Evolutionary conservation across 1,139 yeast species (phyloP).

Genomic region (Taphrina pruni): DNA sequence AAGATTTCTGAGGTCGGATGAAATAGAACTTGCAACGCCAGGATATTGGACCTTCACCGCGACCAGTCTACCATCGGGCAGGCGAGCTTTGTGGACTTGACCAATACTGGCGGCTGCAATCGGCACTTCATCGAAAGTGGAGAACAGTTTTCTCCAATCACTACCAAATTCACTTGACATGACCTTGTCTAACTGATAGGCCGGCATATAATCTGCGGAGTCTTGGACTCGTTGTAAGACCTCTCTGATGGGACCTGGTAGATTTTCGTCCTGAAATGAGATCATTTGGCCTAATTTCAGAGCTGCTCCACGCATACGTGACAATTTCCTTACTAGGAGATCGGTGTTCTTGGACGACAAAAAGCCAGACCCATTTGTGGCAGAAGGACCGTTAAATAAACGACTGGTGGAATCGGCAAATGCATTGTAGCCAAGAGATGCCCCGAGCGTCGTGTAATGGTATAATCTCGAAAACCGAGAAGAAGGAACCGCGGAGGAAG

Average conservation of each 20-base stretch:
- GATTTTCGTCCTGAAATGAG: slow-evolving; percentile 78
- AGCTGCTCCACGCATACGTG: slow-evolving; percentile 98
- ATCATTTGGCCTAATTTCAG: slow-evolving; percentile 92
- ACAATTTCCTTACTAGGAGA: slow-evolving; percentile 80
- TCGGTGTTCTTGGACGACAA: slow-evolving; percentile 85
- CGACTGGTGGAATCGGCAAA: slow-evolving; percentile 78
- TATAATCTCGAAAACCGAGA: slow-evolving; percentile 83
- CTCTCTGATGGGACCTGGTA: slow-evolving; percentile 84
- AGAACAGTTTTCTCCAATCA: slow-evolving; percentile 74
- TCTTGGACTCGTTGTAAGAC: slow-evolving; percentile 86
- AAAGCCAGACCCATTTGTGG: slow-evolving; percentile 60
- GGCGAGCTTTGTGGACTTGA: slow-evolving; percentile 86
- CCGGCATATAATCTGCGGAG: slow-evolving; percentile 96
- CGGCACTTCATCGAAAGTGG: slow-evolving; percentile 83
- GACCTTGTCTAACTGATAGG: slow-evolving; percentile 80
- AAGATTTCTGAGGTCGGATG: slow-evolving; percentile 87
- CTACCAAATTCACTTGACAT: slow-evolving; percentile 75
- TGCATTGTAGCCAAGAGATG: slow-evolving; percentile 86
- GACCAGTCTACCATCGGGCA: slow-evolving; percentile 63
- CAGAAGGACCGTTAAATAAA: slow-evolving; percentile 57
- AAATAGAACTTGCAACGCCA: slow-evolving; percentile 93
- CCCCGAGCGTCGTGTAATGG: slow-evolving; percentile 92
- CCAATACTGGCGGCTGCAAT: slow-evolving; percentile 98
- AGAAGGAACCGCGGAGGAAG: slow-evolving; percentile 62
- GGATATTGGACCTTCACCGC: slow-evolving; percentile 99